Conservation (phyloP, 768 basidiomycete genomes). For the Boletales sp. region DNA sequence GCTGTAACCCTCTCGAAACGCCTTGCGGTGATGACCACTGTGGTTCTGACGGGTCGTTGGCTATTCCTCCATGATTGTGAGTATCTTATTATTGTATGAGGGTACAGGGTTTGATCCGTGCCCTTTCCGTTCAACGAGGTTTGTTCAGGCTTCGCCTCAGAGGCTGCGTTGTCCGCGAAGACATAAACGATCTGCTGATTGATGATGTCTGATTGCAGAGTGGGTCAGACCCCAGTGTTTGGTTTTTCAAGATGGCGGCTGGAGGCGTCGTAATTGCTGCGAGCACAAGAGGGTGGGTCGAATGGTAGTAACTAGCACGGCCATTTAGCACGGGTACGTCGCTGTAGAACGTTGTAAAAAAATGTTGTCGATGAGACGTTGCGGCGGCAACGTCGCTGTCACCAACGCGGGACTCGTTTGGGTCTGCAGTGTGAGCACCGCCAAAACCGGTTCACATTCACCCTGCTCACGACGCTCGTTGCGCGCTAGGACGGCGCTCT, state of each 20-base stretch:
- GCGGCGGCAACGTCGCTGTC: conserved; percentile 21
- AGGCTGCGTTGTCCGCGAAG: not conserved
- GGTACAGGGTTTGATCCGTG: not conserved
- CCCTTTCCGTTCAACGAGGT: not conserved
- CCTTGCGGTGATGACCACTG: conserved; percentile 1
- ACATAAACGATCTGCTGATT: conserved; percentile 10
- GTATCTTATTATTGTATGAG: conserved; percentile 1
- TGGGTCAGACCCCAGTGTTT: not conserved
- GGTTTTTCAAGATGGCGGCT: not conserved
- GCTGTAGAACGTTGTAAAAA: conserved; percentile 17
- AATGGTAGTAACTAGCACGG: conserved; percentile 8
- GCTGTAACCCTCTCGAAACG: not conserved
- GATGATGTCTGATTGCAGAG: conserved; percentile 5
- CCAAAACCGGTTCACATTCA: conserved; percentile 13
- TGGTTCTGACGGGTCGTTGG: conserved; percentile 1
- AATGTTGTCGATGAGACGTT: conserved; percentile 10
- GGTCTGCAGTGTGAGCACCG: conserved; percentile 17
- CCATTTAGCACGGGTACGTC: conserved; percentile 1
- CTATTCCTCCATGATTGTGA: conserved; percentile 13
- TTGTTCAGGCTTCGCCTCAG: not conserved
- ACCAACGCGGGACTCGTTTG: conserved; percentile 4
- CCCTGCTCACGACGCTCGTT: conserved; percentile 22
- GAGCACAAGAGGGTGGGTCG: too few relatives aligned
- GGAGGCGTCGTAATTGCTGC: not conserved
- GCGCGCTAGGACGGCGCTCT: conserved; percentile 7